Evolutionary conservation across 139 green algal species (phyloP).

Genomic region (Pycnococcus provasolii): DNA sequence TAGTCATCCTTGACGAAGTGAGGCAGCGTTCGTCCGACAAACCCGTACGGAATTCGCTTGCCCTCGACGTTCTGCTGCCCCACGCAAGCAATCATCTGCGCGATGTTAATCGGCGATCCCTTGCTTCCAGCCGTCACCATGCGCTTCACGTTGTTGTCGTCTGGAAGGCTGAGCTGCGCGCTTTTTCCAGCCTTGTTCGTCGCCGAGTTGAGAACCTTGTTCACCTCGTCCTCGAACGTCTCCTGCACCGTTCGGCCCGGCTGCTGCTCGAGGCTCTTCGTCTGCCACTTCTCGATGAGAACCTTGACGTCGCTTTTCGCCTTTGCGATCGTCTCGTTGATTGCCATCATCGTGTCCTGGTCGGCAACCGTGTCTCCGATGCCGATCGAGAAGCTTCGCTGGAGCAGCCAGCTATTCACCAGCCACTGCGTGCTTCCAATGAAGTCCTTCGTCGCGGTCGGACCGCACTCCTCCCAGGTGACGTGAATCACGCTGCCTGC

Average conservation of each 20-base stretch:
- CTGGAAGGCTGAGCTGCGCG: constrained; percentile 69
- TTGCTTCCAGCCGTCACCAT: constrained; percentile 95
- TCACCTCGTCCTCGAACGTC: constrained; percentile 85
- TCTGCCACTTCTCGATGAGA: constrained; percentile 62
- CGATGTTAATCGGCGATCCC: constrained; percentile 99
- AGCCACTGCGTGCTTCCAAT: constrained; percentile 71
- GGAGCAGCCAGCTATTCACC: constrained; percentile 93
- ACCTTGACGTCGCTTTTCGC: constrained; percentile 47
- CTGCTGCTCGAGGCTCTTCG: constrained; percentile 74
- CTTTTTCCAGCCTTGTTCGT: constrained; percentile 83
- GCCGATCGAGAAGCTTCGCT: constrained; percentile 87
- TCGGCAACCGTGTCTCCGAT: constrained; percentile 96
- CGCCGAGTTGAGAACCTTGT: constrained; percentile 85
- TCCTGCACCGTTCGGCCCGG: constrained; percentile 79
- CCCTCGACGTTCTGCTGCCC: constrained; percentile 99
- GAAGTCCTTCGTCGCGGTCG: constrained; percentile 66
- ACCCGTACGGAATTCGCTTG: constrained; percentile 96
- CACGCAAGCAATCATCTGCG: constrained; percentile 99
- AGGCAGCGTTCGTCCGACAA: constrained; percentile 77
- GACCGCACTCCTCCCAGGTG: constrained; percentile 85
- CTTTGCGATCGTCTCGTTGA: constrained; percentile 79
- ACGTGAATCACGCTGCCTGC: constrained; percentile 81
- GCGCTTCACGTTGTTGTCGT: constrained; percentile 95
- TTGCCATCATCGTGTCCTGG: constrained; percentile 71
- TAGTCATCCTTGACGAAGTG: constrained; percentile 96